Percentiles rank a stretch among this genome's conserved stretches.
Evolutionary conservation across 345 rosid species (phyloP).

Genomic region (Balakata baccata): DNA sequence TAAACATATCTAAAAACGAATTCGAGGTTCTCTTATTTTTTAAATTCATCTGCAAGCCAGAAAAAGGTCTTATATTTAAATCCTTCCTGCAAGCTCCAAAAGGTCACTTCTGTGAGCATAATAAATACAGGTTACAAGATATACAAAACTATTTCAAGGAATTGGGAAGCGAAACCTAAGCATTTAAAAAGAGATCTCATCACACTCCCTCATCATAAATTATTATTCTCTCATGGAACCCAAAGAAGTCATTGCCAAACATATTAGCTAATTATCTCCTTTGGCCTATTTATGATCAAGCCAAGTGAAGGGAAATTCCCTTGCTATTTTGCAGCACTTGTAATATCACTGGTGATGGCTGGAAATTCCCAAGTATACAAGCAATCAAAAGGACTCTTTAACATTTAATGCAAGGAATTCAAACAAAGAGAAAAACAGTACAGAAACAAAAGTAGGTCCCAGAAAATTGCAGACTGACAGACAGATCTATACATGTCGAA

Average conservation of each 20-base stretch:
- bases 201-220: background rate
- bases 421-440: background rate
- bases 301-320: background rate
- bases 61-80: slow-evolving; percentile 1
- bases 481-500: too few relatives aligned
- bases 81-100: background rate
- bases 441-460: too few relatives aligned
- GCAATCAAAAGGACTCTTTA: background rate
- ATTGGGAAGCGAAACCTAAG: background rate
- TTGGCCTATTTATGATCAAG: background rate
- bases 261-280: too few relatives aligned
- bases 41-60: background rate
- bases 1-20: background rate
- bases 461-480: too few relatives aligned
- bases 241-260: background rate
- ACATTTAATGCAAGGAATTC: background rate
- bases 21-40: background rate
- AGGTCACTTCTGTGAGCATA: background rate
- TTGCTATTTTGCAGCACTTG: background rate
- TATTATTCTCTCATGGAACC: background rate
- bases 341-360: background rate
- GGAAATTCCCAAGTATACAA: background rate
- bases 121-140: background rate
- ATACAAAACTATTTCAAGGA: background rate
- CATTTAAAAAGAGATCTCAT: background rate